Conservation (phyloP, 2,329 filamentous ascomycete species). For the Fusarium incarnatum region DNA sequence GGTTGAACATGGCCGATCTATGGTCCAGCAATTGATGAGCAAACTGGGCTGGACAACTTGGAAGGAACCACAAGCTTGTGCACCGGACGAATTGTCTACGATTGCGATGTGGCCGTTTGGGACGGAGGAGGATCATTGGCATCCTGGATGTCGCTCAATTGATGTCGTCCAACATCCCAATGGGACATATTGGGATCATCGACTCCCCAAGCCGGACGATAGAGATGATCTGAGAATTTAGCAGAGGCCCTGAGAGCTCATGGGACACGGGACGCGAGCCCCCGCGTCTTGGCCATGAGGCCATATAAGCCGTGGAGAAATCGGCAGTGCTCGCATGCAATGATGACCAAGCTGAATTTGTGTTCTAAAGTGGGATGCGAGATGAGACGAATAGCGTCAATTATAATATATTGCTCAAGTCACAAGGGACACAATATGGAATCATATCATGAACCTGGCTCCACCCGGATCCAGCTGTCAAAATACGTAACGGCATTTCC, state of each 20-base stretch:
- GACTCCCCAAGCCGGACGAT: neutral
- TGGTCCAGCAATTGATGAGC: conserved; percentile 53
- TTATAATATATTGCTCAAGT: neutral
- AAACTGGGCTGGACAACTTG: conserved; percentile 70
- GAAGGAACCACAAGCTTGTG: conserved; percentile 67
- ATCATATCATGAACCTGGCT: conserved; percentile 1
- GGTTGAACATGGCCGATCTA: conserved; percentile 27
- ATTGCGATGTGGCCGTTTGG: conserved; percentile 75
- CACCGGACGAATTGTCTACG: conserved; percentile 65
- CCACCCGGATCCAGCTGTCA: conserved; percentile 8
- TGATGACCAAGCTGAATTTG: neutral
- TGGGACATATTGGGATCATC: conserved; percentile 42
- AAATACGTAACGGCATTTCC: conserved; percentile 18
- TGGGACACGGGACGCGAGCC: neutral
- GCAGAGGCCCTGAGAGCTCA: neutral
- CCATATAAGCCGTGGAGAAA: conserved; percentile 35
- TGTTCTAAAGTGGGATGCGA: neutral
- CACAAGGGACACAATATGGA: conserved; percentile 1
- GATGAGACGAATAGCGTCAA: neutral
- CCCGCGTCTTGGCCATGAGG: conserved; percentile 31
- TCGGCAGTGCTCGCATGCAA: conserved; percentile 1
- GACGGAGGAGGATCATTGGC: conserved; percentile 62
- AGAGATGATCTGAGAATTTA: neutral
- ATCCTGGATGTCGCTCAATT: conserved; percentile 49
- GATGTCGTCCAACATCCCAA: conserved; percentile 38